phyloP scores from a whole-genome alignment of 371 early-diverging fungal genomes.

The Blakeslea trispora region DNA sequence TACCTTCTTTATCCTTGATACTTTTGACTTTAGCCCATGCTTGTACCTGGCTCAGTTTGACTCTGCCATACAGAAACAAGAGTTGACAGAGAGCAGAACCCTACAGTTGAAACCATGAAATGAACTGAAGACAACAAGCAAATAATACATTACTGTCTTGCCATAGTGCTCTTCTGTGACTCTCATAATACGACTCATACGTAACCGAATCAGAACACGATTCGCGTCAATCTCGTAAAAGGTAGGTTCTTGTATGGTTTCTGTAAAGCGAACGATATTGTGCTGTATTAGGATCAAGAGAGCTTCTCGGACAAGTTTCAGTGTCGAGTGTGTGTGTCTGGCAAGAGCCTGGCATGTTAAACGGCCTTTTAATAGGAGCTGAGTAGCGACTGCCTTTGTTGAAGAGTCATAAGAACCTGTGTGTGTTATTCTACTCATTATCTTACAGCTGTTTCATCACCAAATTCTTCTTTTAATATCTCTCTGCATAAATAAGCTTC shows the following conservation, averaged over 20 bases:
- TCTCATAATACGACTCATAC: conserved; percentile 66
- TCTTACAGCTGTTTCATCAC: conserved; percentile 32
- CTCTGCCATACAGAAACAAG: conserved; percentile 32
- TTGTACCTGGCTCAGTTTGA: conserved; percentile 28
- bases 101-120: too few species aligned
- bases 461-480: conserved; percentile 47
- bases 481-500: conserved; percentile 38
- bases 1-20: conserved; percentile 29
- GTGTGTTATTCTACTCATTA: too few species aligned
- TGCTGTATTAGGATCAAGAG: conserved; percentile 41
- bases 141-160: conserved; percentile 45
- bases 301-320: conserved; percentile 32
- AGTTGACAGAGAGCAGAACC: conserved; percentile 24
- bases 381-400: conserved; percentile 34
- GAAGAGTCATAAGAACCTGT: too few species aligned
- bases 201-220: conserved; percentile 61
- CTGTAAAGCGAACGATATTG: conserved; percentile 30
- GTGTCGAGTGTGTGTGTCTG: conserved; percentile 26
- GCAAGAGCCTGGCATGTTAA: conserved; percentile 28
- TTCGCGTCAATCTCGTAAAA: conserved; percentile 62
- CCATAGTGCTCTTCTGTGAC: conserved; percentile 66
- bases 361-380: conserved; percentile 41
- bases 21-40: conserved; percentile 29
- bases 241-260: conserved; percentile 53
- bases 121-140: too few species aligned